phyloP scores from a whole-genome alignment of 805 yeast genomes.

The Starmera dryadoides region DNA sequence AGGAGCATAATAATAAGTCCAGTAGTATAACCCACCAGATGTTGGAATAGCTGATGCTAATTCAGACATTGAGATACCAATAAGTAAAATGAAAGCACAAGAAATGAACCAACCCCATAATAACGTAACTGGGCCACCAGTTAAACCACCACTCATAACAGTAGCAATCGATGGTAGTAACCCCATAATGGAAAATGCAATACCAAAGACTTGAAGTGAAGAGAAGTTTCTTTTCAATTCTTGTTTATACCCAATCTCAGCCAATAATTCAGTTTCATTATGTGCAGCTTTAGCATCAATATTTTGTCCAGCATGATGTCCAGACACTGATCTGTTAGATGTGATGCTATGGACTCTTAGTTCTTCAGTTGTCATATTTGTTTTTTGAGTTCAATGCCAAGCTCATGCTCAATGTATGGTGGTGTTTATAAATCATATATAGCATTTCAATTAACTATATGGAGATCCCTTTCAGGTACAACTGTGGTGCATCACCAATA shows the following conservation, averaged over 20 bases:
- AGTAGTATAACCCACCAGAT: conserved; percentile 64
- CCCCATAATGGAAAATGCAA: conserved; percentile 70
- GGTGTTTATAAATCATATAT: too few species aligned
- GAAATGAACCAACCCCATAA: conserved; percentile 67
- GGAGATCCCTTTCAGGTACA: too few species aligned
- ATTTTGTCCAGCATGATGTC: conserved; percentile 9
- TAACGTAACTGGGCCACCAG: conserved; percentile 49
- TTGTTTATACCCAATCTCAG: conserved; percentile 58
- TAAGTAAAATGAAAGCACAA: conserved; percentile 40
- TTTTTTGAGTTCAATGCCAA: too few species aligned
- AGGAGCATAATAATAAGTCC: conserved; percentile 60
- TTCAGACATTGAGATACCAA: conserved; percentile 57
- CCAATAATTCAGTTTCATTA: conserved; percentile 17
- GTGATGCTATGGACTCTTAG: neutral
- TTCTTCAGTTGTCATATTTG: neutral
- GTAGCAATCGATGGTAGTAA: conserved; percentile 59
- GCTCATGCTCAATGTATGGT: too few species aligned
- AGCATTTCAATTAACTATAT: too few species aligned
- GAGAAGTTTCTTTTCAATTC: conserved; percentile 57
- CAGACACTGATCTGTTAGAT: neutral
- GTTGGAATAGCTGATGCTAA: conserved; percentile 63
- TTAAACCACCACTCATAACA: conserved; percentile 40
- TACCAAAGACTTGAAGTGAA: conserved; percentile 59
- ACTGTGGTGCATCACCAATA: too few species aligned
- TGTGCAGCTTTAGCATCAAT: conserved; percentile 4